Evolutionary conservation across 75 land plant genomes (phyloP).

Genomic region (Pinus albicaulis): DNA sequence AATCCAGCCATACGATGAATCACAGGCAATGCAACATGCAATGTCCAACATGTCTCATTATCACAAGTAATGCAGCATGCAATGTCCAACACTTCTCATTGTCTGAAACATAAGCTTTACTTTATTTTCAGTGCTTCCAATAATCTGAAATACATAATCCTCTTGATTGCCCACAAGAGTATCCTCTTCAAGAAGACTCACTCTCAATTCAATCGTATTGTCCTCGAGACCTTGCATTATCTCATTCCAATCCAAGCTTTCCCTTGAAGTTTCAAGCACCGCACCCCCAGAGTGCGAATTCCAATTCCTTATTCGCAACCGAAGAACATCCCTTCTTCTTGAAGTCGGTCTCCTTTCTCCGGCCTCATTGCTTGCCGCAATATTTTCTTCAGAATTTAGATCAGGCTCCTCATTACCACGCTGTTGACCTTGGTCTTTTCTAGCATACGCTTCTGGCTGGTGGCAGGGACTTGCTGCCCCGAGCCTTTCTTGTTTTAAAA

Average conservation of each 20-base stretch:
- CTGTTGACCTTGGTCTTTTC: slow-evolving; percentile 1
- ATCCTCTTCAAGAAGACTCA: slow-evolving; percentile 28
- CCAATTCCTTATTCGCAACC: slow-evolving; percentile 24
- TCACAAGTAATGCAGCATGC: neutral
- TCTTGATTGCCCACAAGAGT: slow-evolving; percentile 48
- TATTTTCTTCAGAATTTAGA: neutral
- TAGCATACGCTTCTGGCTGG: neutral
- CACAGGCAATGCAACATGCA: too few relatives aligned
- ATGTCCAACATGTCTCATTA: too few relatives aligned
- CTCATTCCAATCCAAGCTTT: slow-evolving; percentile 35
- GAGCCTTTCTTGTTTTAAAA: too few relatives aligned
- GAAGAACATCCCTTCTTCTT: slow-evolving; percentile 19
- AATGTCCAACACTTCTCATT: neutral
- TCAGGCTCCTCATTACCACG: slow-evolving; percentile 1
- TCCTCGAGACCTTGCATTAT: slow-evolving; percentile 36
- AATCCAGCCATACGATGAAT: too few relatives aligned
- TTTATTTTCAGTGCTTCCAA: neutral
- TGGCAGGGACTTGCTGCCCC: too few relatives aligned
- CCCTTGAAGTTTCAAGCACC: slow-evolving; percentile 12
- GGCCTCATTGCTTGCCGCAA: slow-evolving; percentile 16
- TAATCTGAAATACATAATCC: slow-evolving; percentile 31
- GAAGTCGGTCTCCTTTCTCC: slow-evolving; percentile 13
- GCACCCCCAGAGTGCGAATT: neutral
- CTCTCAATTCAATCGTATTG: slow-evolving; percentile 37
- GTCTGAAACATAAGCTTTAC: neutral